Evolutionary conservation across 192 early-diverging fungal species (phyloP), one percentile per base, ranked within the genome.

Genomic region (Paraglomus brasilianum): DNA sequence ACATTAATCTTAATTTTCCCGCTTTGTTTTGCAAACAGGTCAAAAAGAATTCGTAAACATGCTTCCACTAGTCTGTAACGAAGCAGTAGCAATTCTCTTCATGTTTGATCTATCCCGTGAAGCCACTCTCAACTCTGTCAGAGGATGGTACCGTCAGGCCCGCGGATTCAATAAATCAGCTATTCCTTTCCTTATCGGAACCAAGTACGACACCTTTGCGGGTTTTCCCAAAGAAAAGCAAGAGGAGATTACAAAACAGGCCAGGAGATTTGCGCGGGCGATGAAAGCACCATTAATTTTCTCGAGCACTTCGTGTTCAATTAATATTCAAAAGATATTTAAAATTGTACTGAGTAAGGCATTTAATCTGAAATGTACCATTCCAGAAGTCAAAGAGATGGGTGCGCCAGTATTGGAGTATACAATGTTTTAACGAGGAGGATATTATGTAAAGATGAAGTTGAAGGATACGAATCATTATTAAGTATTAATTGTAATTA

Each of bases 261-360:
- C 89, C 71, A 85, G 93, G 63, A 88, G 87, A 61, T 93, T 90
- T 79, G 89, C 96, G 0, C 84, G 87, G 14, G 96, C 93, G n/a
- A 98, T 98, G 96, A 87, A 88, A 50, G 93, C 96, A 5, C 88
- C 96, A 19, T 80, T 98, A 44, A 91, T 98, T 43, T 98, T 96
- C 77, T 96, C 94, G 69, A 95, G 93, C 44, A 95, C 93, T 14
- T 84, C 93, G 30, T 88, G 93, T 64, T 92, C 92, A 9, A 98
- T 98, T 72, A 98, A 98, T 66, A 92, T 98, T 40, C 93, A 98
- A 83, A 92, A 95, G 73, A 95, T 98, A 57, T 98, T 96, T 82
- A 98, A 98, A 82, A 95, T 98, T 66, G 91, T 96, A 2, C 73
- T 98, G 14, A 86, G 89, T 51, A 95, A 95, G 74, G 93, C 92